Conservation (phyloP, 2,329 filamentous ascomycete species). For the Fusarium xylarioides region DNA sequence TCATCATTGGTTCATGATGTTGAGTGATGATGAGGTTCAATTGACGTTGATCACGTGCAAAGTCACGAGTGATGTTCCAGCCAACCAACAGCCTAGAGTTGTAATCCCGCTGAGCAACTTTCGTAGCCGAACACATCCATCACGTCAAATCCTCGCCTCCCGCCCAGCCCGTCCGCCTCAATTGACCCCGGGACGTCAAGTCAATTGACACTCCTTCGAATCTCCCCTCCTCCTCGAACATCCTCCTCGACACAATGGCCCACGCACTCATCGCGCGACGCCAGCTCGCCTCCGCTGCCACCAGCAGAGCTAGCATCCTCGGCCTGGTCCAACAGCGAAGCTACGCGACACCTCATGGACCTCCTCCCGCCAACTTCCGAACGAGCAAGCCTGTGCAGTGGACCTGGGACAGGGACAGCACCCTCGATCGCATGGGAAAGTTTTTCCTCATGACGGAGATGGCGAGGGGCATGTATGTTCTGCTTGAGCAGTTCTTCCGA, state of each 20-base stretch:
- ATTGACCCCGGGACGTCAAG: slow-evolving; percentile 43
- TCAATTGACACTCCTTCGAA: slow-evolving; percentile 41
- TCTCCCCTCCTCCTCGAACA: slow-evolving; percentile 15
- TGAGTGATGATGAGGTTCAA: neutral
- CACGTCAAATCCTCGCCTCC: slow-evolving; percentile 44
- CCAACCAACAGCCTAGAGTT: slow-evolving; percentile 52
- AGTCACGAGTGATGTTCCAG: slow-evolving; percentile 34
- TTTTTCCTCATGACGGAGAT: slow-evolving; percentile 98
- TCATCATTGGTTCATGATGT: neutral
- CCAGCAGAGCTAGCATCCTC: slow-evolving; percentile 30
- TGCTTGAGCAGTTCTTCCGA: slow-evolving; percentile 97
- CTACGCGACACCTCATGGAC: slow-evolving; percentile 77
- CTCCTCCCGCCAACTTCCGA: slow-evolving; percentile 84
- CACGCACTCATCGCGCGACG: slow-evolving; percentile 49
- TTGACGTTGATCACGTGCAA: slow-evolving; percentile 42
- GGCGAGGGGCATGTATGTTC: slow-evolving; percentile 96
- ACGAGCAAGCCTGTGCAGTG: slow-evolving; percentile 77
- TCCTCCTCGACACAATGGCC: slow-evolving; percentile 43
- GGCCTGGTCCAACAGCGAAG: slow-evolving; percentile 45
- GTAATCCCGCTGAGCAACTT: slow-evolving; percentile 53
- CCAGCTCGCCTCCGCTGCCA: slow-evolving; percentile 44
- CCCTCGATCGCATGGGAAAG: slow-evolving; percentile 85
- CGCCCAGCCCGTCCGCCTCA: slow-evolving; percentile 35
- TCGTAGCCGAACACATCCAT: slow-evolving; percentile 43
- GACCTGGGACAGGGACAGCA: slow-evolving; percentile 80